phyloP scores from a whole-genome alignment of 257 asterid genomes.

The Nicotiana knightiana region DNA sequence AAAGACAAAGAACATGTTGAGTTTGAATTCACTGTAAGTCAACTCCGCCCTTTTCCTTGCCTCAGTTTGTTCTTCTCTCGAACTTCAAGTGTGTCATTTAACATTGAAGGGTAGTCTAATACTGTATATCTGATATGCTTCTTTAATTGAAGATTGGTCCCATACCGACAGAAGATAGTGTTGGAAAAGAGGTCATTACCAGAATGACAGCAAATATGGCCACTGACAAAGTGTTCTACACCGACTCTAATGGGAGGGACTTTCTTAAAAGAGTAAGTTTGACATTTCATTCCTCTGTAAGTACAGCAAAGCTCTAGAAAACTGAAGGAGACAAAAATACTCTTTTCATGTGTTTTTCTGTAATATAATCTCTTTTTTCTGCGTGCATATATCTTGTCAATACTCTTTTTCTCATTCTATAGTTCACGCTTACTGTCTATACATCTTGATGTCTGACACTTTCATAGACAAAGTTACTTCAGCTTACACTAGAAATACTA shows the following conservation, averaged over 20 bases:
- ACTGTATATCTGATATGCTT: slow-evolving; percentile 2
- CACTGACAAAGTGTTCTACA: slow-evolving; percentile 58
- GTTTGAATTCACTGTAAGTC: slow-evolving; percentile 75
- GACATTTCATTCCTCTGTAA: slow-evolving; percentile 1
- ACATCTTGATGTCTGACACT: not conserved
- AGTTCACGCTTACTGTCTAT: not conserved
- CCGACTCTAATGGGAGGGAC: slow-evolving; percentile 93
- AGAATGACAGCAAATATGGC: slow-evolving; percentile 66
- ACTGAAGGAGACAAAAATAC: not conserved
- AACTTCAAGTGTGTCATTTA: not conserved
- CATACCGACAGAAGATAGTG: slow-evolving; percentile 56
- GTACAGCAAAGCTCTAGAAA: not conserved
- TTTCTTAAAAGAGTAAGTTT: slow-evolving; percentile 66
- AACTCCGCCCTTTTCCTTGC: not conserved
- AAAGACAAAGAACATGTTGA: slow-evolving; percentile 84
- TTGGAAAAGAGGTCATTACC: slow-evolving; percentile 84
- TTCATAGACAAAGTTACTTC: too few relatives aligned
- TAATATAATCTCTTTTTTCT: not conserved
- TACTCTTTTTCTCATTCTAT: not conserved
- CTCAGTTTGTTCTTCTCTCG: not conserved
- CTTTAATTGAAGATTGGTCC: slow-evolving; percentile 62
- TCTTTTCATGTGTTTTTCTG: not conserved
- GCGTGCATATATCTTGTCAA: not conserved
- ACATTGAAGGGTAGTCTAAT: not conserved
- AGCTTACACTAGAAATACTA: too few relatives aligned